Conservation (phyloP, 1,284 basidiomycete genomes). For the Neonothopanus nambi region DNA sequence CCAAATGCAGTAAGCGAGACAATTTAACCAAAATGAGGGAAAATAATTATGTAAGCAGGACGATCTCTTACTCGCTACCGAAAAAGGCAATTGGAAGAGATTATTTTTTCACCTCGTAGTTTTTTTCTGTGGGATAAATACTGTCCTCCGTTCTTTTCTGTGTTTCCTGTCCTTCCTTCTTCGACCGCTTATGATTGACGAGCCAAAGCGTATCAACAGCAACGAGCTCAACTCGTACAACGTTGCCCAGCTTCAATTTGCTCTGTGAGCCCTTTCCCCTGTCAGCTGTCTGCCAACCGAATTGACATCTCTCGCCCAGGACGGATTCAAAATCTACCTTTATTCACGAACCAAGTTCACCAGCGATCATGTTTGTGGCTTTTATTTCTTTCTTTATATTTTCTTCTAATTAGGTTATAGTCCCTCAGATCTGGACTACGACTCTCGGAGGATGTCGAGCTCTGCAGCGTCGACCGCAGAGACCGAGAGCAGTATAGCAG, state of each 20-base stretch:
- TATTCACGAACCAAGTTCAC: conserved; percentile 48
- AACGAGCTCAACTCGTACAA: conserved; percentile 56
- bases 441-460: conserved; percentile 60
- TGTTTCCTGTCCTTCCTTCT: conserved; percentile 19
- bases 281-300: conserved; percentile 17
- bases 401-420: conserved; percentile 24
- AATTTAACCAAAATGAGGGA: conserved; percentile 19
- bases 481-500: conserved; percentile 63
- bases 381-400: conserved; percentile 21
- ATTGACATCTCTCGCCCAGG: conserved; percentile 27
- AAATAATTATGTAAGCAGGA: conserved; percentile 12
- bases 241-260: conserved; percentile 62
- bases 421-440: conserved; percentile 49
- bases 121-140: too few species aligned
- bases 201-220: conserved; percentile 33
- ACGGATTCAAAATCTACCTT: conserved; percentile 41
- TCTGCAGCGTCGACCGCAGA: conserved; percentile 58
- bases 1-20: conserved; percentile 13
- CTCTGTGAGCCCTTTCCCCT: conserved; percentile 46
- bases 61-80: conserved; percentile 39
- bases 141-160: conserved; percentile 19
- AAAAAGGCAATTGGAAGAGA: conserved; percentile 15
- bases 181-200: conserved; percentile 39
- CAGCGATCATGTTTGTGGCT: conserved; percentile 48
- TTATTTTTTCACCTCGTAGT: conserved; percentile 14